phyloP scores from a whole-genome alignment of 257 asterid genomes.

The Verbascum thapsus region DNA sequence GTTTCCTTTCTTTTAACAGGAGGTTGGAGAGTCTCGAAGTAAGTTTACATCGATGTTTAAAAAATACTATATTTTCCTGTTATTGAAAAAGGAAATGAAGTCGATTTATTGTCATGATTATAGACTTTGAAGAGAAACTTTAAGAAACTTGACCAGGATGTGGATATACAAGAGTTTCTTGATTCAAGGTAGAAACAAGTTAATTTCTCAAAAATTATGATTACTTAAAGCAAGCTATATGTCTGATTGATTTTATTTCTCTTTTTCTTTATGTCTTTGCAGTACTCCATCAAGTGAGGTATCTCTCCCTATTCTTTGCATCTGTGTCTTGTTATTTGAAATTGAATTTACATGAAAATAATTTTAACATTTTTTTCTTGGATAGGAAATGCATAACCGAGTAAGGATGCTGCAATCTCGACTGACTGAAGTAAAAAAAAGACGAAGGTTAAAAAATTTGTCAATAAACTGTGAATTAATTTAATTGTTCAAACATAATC shows the following conservation, averaged over 20 bases:
- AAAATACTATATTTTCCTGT: slow-evolving; percentile 16
- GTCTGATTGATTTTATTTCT: slow-evolving; percentile 21
- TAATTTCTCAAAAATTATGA: background rate
- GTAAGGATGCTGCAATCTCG: slow-evolving; percentile 52
- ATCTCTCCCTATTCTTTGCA: slow-evolving; percentile 20
- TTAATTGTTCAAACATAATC: background rate
- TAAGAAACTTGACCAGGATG: slow-evolving; percentile 84
- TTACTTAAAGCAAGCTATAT: slow-evolving; percentile 1
- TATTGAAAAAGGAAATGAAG: slow-evolving; percentile 14
- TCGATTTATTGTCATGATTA: slow-evolving; percentile 23
- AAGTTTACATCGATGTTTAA: slow-evolving; percentile 38
- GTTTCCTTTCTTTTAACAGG: slow-evolving; percentile 48
- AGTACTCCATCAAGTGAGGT: slow-evolving; percentile 77
- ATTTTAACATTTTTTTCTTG: slow-evolving; percentile 15
- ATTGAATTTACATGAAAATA: background rate
- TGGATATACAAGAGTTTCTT: slow-evolving; percentile 77
- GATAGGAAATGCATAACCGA: slow-evolving; percentile 69
- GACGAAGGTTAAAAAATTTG: slow-evolving; percentile 49
- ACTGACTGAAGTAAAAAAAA: slow-evolving; percentile 51
- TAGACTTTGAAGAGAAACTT: slow-evolving; percentile 81
- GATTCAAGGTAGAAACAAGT: slow-evolving; percentile 59
- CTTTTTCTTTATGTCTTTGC: slow-evolving; percentile 39
- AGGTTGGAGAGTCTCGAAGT: slow-evolving; percentile 93
- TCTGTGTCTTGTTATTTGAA: slow-evolving; percentile 11
- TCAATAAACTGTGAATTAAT: slow-evolving; percentile 11